Evolutionary conservation across 2,329 filamentous ascomycete genomes (phyloP), one percentile per base, ranked within the genome.

Genomic region (Ustulina deusta): DNA sequence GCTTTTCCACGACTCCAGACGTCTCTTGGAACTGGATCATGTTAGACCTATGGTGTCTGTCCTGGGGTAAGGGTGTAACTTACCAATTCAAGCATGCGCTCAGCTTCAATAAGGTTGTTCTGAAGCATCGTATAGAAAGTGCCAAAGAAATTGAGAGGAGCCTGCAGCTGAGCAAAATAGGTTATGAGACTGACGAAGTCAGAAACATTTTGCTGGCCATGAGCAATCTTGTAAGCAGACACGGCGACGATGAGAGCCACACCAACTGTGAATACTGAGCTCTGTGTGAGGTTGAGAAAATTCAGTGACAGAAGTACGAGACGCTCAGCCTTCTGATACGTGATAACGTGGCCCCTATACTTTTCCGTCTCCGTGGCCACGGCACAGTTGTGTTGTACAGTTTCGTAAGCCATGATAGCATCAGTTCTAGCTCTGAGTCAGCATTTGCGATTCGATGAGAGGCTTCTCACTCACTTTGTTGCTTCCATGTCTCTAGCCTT

Each of bases 371-470:
- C 88, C 68, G 86, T 85, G 1, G 79, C 79, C 68, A 89, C 85
- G 20, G 88, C 87, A 70, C 88, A 89, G 78, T 89, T 90, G 74
- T 90, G 88, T 71, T 90, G 89, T 51, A 90, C 88, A 1, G 88
- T 90, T 68, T 85, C 83, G 65, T 83, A 85, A 0, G 83, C 82
- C 72, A 84, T 78, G 48, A 85, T 81, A 2, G 83, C 80, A 71
- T 85, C 83, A 0, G 80, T 84, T 57, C 77, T 80, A 49, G 65
- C 32, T 58, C 6, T 36, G 5, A 29, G 63, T 73, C n/a, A 70
- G 61, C 20, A 44, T 25, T 13, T 1, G n/a, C 42, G 2, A 10
- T 42, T 22, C 22, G 22, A 46, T 6, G 1, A 11, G 29, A 13
- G 11, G 27, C 10, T 44, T 25, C 7, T 20, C 2, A 71, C 75